Conservation (phyloP, 2,329 filamentous ascomycete genomes). For the Mollisia scopiformis region DNA sequence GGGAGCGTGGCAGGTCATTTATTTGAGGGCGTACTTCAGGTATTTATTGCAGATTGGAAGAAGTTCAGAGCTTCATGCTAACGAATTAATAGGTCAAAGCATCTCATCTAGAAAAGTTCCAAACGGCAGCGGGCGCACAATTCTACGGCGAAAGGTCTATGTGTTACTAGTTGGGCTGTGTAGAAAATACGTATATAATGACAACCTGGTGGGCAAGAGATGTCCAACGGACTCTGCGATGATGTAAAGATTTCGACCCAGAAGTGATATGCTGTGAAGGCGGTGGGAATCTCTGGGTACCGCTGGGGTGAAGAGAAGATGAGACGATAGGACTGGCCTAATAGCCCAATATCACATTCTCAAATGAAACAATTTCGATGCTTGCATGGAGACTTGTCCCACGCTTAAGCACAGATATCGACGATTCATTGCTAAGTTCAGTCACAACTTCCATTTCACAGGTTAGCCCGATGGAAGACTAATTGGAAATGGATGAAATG, state of each 20-base stretch:
- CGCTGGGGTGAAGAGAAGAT: background rate
- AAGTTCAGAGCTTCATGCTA: slow-evolving; percentile 10
- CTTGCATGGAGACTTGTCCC: no score
- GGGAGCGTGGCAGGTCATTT: slow-evolving; percentile 97
- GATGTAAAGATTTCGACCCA: background rate
- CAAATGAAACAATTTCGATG: background rate
- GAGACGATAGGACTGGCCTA: background rate
- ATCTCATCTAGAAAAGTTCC: slow-evolving; percentile 61
- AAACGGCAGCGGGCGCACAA: slow-evolving; percentile 5
- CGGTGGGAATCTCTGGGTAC: background rate
- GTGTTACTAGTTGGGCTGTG: slow-evolving; percentile 33
- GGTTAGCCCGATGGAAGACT: background rate
- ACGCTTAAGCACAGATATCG: no score
- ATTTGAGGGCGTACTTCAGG: slow-evolving; percentile 96
- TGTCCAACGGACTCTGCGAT: background rate
- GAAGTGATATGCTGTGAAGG: background rate
- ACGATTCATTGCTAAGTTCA: no score
- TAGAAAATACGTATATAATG: slow-evolving; percentile 33
- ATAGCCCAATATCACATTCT: background rate
- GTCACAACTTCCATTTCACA: no score
- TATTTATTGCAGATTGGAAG: slow-evolving; percentile 40
- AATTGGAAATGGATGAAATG: background rate
- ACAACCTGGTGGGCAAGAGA: slow-evolving; percentile 18
- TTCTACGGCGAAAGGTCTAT: slow-evolving; percentile 23
- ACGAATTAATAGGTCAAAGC: slow-evolving; percentile 58